Base-by-base conservation (phyloP, 257 asterid species). In the Solanum chilense region DNA sequence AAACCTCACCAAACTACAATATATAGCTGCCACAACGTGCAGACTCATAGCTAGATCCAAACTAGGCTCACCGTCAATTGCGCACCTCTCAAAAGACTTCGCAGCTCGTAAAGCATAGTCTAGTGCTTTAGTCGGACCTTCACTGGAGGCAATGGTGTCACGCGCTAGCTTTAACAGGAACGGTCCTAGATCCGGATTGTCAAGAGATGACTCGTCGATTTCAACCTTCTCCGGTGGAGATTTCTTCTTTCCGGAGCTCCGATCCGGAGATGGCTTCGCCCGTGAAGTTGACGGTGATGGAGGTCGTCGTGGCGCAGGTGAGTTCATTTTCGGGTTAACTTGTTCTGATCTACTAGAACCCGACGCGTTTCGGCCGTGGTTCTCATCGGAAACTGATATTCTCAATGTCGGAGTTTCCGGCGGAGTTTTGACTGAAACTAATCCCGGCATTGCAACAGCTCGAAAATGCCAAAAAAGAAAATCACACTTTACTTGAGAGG, bases 141-240 rank as follows among this genome's bases (percentile, higher is more conserved):
- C 99, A 27, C 99, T 98, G 10, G 98, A 94, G 9, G 98, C 98
- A 9, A 97, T 94, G 16, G 99, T 95, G 86, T 97, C 99, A 23
- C 99, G 92, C 31, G 99, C 98, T 45, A 95, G 90, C 89, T 97
- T 97, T 87, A 97, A 87, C 66, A 97, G 76, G 80, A 95, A 97
- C 2, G 99, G 99, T 29, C 99, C 99, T 68, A 97, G 99, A 97
- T 97, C 99, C 88, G 99, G 99, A 91, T 95, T 97, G 87, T 95
- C 99, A 11, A 97, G 96, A 12, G 99, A 94, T 39, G 98, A 75
- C 80, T 95, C 98, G 29, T 93, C 94, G 20, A 94, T 86, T 4
- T 90, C 90, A 18, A 44, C 52, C 62, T 93, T 94, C 83, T 93
- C 98, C 13, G 98, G 98, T 0, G 98, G 91, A 8, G 99, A 93